Evolutionary conservation across 257 asterid species (phyloP), one percentile per base, ranked within the genome.

Genomic region (Striga asiatica): DNA sequence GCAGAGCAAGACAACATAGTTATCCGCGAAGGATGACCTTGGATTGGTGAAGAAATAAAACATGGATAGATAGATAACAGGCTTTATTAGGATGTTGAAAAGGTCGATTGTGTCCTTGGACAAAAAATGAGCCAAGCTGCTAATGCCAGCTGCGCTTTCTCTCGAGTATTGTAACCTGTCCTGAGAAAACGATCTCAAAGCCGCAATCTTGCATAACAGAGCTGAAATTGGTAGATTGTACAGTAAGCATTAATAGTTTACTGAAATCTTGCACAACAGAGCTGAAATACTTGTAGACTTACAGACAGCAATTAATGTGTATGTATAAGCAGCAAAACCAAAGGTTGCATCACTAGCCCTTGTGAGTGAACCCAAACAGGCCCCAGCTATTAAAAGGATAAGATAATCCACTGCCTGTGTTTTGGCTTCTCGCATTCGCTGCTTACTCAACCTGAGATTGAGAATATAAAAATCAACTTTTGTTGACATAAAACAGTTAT

Each of bases 21-120:
- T 89, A 65, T 61, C 77, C 22, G 64, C 73, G 32, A 89, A 89
- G 18, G 96, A 67, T 0, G 98, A 89, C 56, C 85, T 71, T 7
- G 98, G 96, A 65, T 79, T 83, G 76, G 83, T 81, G 82, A 89
- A 86, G 93, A 89, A 89, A 60, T 86, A 89, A 73, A 79, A 89
- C 93, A 86, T 89, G 0, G 98, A 83, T 39, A 89, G 92, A 62
- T 89, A 89, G 70, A 86, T 94, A 7, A 82, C 80, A 10, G 98
- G 98, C 77, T 89, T 89, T 71, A 89, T 83, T 56, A 81, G 46
- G 3, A 70, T 81, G 58, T 89, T 83, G 79, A 89, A 86, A 23
- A 83, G 77, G 78, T 89, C 98, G 8, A 81, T 74, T 2, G 96
- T 86, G 74, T 89, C 98, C 62, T 89, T 89, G 69, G 98, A 69